phyloP scores from a whole-genome alignment of 164 flowering plant species.

The Vitis rupestris region DNA sequence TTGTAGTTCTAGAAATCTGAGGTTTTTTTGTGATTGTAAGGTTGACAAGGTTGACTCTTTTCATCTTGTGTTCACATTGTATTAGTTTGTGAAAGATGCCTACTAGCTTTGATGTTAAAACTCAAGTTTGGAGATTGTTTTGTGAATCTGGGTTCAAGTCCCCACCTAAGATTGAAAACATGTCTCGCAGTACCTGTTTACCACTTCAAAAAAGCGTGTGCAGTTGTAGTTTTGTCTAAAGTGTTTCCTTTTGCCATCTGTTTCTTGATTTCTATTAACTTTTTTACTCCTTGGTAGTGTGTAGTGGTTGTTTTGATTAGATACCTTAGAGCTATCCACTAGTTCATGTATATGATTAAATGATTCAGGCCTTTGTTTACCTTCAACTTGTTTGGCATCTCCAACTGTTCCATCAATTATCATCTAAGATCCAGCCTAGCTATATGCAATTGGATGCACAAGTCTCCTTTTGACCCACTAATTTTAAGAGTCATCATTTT shows the following conservation, averaged over 20 bases:
- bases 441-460: neutral
- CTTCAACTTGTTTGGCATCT: neutral
- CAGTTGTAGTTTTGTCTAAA: no score
- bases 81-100: neutral
- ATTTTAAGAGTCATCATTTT: neutral
- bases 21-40: neutral
- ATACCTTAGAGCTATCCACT: neutral
- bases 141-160: neutral
- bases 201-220: no score
- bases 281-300: neutral
- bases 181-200: no score
- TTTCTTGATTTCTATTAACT: neutral
- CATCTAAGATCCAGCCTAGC: neutral
- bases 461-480: neutral
- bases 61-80: neutral
- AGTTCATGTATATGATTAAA: neutral
- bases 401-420: neutral
- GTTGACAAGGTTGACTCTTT: neutral
- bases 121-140: neutral
- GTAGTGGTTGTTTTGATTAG: conserved; percentile 2
- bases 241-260: no score
- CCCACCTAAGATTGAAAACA: neutral
- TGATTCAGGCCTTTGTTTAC: neutral
- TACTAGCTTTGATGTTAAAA: neutral
- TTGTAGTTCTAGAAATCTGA: neutral